phyloP scores from a whole-genome alignment of 2,329 filamentous ascomycete species.

The Verruconis gallopava region DNA sequence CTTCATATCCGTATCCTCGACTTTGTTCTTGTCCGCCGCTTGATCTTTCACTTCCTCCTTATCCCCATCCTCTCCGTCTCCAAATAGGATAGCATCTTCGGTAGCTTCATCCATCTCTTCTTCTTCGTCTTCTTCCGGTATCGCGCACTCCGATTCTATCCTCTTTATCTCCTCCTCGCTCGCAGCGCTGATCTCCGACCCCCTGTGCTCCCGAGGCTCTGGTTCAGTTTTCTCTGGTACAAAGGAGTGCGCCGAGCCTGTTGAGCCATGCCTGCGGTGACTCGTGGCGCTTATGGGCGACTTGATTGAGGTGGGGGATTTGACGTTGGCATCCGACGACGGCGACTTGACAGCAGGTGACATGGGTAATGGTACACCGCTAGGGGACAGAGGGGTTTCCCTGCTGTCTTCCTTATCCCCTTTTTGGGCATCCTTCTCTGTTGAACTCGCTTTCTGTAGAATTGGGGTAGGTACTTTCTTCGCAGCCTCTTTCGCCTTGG shows the following conservation, averaged over 20 bases:
- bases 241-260: neutral
- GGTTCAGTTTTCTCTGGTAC: slow-evolving; percentile 3
- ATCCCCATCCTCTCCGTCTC: slow-evolving; percentile 3
- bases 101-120: slow-evolving; percentile 4
- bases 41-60: slow-evolving; percentile 3
- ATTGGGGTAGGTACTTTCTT: slow-evolving; percentile 2
- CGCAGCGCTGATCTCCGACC: slow-evolving; percentile 16
- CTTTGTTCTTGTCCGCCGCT: slow-evolving; percentile 1
- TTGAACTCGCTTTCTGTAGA: neutral
- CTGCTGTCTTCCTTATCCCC: neutral
- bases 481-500: slow-evolving; percentile 4
- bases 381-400: slow-evolving; percentile 6
- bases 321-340: neutral
- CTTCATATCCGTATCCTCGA: neutral
- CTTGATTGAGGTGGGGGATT: neutral
- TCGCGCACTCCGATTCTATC: slow-evolving; percentile 19
- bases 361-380: slow-evolving; percentile 4
- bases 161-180: slow-evolving; percentile 20
- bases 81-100: slow-evolving; percentile 3
- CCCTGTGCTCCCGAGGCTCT: slow-evolving; percentile 14
- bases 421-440: neutral
- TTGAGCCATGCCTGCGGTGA: neutral
- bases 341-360: neutral
- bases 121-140: slow-evolving; percentile 17
- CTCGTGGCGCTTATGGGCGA: slow-evolving; percentile 4